Percentiles rank a stretch among this genome's conserved stretches.
Conservation (phyloP, 2,329 filamentous ascomycete species). For the Penicillium rolfsii region DNA sequence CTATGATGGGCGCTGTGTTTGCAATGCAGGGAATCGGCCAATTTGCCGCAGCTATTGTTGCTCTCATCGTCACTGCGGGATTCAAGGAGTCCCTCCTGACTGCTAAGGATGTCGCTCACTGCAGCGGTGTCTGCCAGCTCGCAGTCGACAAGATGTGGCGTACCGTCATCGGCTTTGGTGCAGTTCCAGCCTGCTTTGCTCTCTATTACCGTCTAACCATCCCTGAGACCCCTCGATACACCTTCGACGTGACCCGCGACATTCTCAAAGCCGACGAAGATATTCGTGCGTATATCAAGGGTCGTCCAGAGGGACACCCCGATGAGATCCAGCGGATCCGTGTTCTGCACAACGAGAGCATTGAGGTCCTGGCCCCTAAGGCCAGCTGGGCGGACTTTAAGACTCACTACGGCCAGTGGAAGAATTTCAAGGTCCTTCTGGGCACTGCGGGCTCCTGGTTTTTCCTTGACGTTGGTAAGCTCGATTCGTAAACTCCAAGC, state of each 20-base stretch:
- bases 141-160: slow-evolving; percentile 91
- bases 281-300: slow-evolving; percentile 72
- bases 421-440: slow-evolving; percentile 71
- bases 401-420: slow-evolving; percentile 70
- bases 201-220: slow-evolving; percentile 87
- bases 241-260: slow-evolving; percentile 77
- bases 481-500: slow-evolving; percentile 40
- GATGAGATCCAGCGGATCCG: slow-evolving; percentile 69
- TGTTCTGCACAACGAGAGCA: slow-evolving; percentile 57
- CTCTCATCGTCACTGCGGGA: slow-evolving; percentile 72
- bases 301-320: slow-evolving; percentile 63
- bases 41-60: slow-evolving; percentile 73
- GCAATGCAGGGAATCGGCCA: slow-evolving; percentile 87
- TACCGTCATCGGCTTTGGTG: slow-evolving; percentile 77
- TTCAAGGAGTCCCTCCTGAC: slow-evolving; percentile 67
- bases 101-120: slow-evolving; percentile 58
- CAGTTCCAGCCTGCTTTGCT: slow-evolving; percentile 76
- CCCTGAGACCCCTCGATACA: slow-evolving; percentile 85
- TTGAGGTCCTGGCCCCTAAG: slow-evolving; percentile 66
- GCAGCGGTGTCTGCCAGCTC: slow-evolving; percentile 65
- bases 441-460: slow-evolving; percentile 88
- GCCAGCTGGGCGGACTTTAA: slow-evolving; percentile 73
- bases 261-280: slow-evolving; percentile 74
- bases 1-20: slow-evolving; percentile 86
- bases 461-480: slow-evolving; percentile 66